Evolutionary conservation across 2,329 filamentous ascomycete genomes (phyloP).

Genomic region (Seiridium unicorne): DNA sequence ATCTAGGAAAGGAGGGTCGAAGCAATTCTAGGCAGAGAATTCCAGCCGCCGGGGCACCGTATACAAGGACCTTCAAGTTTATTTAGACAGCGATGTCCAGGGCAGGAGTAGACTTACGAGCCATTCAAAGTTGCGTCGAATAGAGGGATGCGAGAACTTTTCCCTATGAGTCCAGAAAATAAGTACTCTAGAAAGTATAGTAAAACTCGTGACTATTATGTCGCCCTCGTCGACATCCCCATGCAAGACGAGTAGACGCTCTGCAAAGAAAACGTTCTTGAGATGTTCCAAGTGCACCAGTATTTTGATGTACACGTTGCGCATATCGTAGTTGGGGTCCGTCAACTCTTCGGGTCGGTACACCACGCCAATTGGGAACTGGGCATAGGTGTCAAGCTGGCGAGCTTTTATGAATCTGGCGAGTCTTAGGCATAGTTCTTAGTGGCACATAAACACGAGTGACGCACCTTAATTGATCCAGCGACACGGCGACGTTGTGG

Average conservation of each 20-base stretch:
- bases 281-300: slow-evolving; percentile 45
- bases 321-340: slow-evolving; percentile 22
- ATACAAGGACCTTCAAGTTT: slow-evolving; percentile 37
- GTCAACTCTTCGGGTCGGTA: slow-evolving; percentile 33
- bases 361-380: slow-evolving; percentile 33
- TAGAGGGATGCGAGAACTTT: slow-evolving; percentile 27
- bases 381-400: slow-evolving; percentile 23
- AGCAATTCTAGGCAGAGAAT: slow-evolving; percentile 45
- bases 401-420: slow-evolving; percentile 29
- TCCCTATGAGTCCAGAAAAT: slow-evolving; percentile 46
- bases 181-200: slow-evolving; percentile 42
- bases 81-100: too few relatives aligned
- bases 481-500: not conserved
- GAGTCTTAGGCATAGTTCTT: not conserved
- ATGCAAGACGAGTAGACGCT: slow-evolving; percentile 47
- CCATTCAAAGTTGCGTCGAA: slow-evolving; percentile 42
- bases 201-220: slow-evolving; percentile 37
- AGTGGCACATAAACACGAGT: not conserved
- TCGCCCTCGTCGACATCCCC: slow-evolving; percentile 30
- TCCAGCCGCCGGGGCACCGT: slow-evolving; percentile 41
- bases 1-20: slow-evolving; percentile 29
- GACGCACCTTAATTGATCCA: not conserved
- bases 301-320: slow-evolving; percentile 39
- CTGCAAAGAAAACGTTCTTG: slow-evolving; percentile 54
- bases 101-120: slow-evolving; percentile 27